Base-by-base conservation (phyloP, 305 asterid species). In the Fraxinus baroniana region DNA sequence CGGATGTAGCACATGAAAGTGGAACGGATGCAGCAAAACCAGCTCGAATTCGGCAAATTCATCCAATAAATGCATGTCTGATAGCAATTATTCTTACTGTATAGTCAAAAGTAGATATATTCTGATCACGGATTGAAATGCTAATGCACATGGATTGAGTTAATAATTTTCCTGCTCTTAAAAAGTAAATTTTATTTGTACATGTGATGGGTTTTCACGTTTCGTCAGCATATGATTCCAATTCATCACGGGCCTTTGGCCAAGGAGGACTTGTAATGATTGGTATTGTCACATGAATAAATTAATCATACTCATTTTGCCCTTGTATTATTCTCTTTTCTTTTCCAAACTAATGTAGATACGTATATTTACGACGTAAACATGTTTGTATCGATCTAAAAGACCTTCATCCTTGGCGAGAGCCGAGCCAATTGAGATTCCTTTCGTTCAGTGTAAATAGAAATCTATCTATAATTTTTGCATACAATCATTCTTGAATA, bases 231-330 rank as follows among this genome's bases (percentile, higher is more conserved):
- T 32, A 70, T 70, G 41, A 70, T 70, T 70, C 35, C 75, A 70
- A 28, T 70, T 70, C 17, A 13, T 70, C 75, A 70, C 75, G 75
- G 41, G 75, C 75, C 20, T 28, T 70, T 30, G 41, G 74, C 6
- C 74, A 68, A 28, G 35, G n/a, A 30, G 35, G 35, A 30, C 74
- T 3, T 4, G 41, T 15, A 72, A 80, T 80, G 62, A 80, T 52
- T 73, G 60, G 76, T 66, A 32, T 73, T 41, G 39, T 73, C 83
- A 80, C 83, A 73, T 80, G 79, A 33, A 33, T 72, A 80, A 74
- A 52, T 36, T 32, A 68, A 74, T 28, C 33, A 71, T 80, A 12
- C 62, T 80, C 33, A 71, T 79, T 71, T 71, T 46, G 70, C 73
- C 78, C 52, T 74, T 9, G 28, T 46, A 44, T 70, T 12, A 44